Conservation (phyloP, 1,284 basidiomycete species). For the Neonothopanus nambi region DNA sequence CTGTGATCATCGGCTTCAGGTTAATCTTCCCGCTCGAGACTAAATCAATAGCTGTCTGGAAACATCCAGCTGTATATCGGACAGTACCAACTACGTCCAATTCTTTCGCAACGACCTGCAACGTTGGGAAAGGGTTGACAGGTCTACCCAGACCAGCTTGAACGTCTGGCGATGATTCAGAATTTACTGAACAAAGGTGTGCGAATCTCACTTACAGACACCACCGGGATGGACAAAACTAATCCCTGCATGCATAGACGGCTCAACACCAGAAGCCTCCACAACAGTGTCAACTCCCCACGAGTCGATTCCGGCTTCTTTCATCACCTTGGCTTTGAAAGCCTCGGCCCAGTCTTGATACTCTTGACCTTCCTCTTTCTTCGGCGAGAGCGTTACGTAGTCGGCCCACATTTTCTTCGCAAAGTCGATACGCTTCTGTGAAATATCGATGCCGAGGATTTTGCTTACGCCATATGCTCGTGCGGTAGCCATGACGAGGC, state of each 20-base stretch:
- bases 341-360: conserved; percentile 17
- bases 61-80: conserved; percentile 23
- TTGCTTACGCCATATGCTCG: conserved; percentile 49
- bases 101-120: conserved; percentile 22
- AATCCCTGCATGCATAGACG: conserved; percentile 38
- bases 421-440: conserved; percentile 52
- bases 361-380: conserved; percentile 37
- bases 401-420: conserved; percentile 55
- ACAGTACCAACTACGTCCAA: conserved; percentile 21
- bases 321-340: conserved; percentile 16
- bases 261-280: conserved; percentile 57
- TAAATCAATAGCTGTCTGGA: conserved; percentile 21
- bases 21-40: conserved; percentile 18
- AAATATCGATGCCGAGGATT: conserved; percentile 53
- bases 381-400: conserved; percentile 50
- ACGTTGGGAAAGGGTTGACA: conserved; percentile 21
- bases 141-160: conserved; percentile 21
- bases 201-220: conserved; percentile 16
- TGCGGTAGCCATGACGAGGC: conserved; percentile 55
- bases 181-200: neutral
- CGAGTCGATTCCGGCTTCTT: conserved; percentile 19
- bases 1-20: conserved; percentile 20
- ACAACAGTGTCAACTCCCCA: conserved; percentile 55
- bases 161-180: conserved; percentile 13
- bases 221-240: conserved; percentile 19